Evolutionary conservation across 352 stramenopile genomes (phyloP), one percentile per base, ranked within the genome.

Genomic region (Globisporangium spiculum): DNA sequence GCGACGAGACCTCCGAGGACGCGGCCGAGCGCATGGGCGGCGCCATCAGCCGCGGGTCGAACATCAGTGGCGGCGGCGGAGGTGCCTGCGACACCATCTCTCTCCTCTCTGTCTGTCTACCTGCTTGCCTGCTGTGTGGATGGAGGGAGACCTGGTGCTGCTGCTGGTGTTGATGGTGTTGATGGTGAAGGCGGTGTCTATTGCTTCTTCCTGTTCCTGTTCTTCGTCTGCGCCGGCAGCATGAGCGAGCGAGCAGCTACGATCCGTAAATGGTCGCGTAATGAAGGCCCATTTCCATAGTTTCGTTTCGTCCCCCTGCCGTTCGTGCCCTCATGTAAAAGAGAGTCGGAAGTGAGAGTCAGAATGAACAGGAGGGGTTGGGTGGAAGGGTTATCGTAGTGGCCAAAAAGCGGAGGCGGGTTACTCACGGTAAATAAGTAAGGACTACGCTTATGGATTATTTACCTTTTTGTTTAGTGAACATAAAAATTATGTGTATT

Each of bases 1-100:
- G 48, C 14, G 65, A 70, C 48, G 65, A 70, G 30, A 70, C 30
- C 46, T 70, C 58, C 16, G 65, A 70, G 10, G 44, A 58, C 56
- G 55, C 26, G 6, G 63, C 36, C 41, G 64, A 38, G 38, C 64
- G 64, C 64, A 69, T 64, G 24, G 24, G 58, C 3, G 36, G 58
- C 14, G 58, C 34, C 32, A 48, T 9, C 56, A 61, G 56, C 36
- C 59, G 59, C 41, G 12, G 36, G n/a, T 55, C 59, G 41, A 46
- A 48, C 3, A 22, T 41, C 22, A 64, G 36, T 14, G 58, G 41
- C 14, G 22, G 41, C 24, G 22, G 38, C 59, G 24, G 30, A 8
- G 55, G 26, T 20, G 44, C 44, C 26, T 48, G 18, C 18, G 56
- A 61, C 30, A 61, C 56, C 56, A 61, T 61, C 27, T 26, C 26